These are phyloP conservation scores for Yarrowia yakushimensis DNA, from an alignment of 805 yeast species.

Conservation along the genomic window DNA sequence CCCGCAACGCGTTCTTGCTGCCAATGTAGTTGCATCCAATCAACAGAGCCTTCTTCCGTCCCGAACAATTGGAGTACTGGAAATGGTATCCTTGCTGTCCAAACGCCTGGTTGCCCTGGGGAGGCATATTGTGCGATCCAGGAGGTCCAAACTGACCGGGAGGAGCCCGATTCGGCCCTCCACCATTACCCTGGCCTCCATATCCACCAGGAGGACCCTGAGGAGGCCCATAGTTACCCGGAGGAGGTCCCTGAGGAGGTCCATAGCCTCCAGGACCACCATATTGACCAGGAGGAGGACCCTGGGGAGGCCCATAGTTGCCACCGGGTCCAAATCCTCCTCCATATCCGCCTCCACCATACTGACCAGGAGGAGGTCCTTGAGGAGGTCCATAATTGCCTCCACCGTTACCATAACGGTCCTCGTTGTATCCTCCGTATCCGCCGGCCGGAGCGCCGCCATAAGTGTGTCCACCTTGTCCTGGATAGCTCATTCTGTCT, in stretches of 20 bases:
- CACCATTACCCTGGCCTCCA: neutral
- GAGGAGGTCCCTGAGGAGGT: constrained; percentile 4
- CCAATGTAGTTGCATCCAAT: constrained; percentile 80
- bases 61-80: constrained; percentile 36
- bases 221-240: neutral
- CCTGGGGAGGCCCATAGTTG: neutral
- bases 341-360: neutral
- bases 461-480: constrained; percentile 19
- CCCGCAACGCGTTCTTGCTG: constrained; percentile 55
- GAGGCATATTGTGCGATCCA: constrained; percentile 15
- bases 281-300: constrained; percentile 15
- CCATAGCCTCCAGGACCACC: neutral
- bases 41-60: constrained; percentile 68
- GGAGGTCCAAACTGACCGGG: constrained; percentile 1
- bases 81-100: constrained; percentile 9
- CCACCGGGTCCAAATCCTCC: neutral
- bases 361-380: constrained; percentile 18
- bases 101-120: constrained; percentile 10
- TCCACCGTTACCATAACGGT: neutral
- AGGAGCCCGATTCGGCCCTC: neutral
- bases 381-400: neutral
- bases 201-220: neutral
- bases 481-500: constrained; percentile 6
- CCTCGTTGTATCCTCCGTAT: constrained; percentile 4
- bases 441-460: constrained; percentile 6